Evolutionary conservation across 139 green algal species (phyloP).

Genomic region (Asterochloris sp.): DNA sequence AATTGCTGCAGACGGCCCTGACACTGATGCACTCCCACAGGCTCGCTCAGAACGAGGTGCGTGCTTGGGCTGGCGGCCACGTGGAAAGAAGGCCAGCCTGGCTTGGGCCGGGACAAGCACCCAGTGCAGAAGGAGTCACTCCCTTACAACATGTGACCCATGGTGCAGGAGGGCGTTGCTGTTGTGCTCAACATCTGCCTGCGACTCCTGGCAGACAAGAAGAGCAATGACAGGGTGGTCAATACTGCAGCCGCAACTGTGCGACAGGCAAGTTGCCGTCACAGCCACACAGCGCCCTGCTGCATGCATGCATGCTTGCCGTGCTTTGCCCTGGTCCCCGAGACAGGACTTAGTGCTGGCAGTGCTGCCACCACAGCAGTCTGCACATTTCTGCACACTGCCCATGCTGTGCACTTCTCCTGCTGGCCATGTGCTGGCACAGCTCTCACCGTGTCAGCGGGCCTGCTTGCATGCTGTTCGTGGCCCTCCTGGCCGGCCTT

Average conservation of each 20-base stretch:
- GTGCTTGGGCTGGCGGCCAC: neutral
- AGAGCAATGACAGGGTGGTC: constrained; percentile 56
- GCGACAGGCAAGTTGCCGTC: constrained; percentile 45
- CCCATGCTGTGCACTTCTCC: neutral
- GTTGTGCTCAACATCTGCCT: constrained; percentile 64
- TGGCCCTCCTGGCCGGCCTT: no score
- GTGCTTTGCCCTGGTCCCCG: neutral
- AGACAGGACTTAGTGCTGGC: neutral
- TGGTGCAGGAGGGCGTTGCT: constrained; percentile 44
- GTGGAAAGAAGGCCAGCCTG: neutral
- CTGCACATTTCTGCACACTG: neutral
- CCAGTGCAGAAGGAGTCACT: neutral
- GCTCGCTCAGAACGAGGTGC: constrained; percentile 47
- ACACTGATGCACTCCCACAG: constrained; percentile 73
- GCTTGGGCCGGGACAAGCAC: neutral
- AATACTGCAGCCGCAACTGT: constrained; percentile 74
- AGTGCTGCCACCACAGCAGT: no score
- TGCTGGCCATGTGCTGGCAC: neutral
- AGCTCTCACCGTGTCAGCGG: no score
- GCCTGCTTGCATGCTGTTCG: no score
- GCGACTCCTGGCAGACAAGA: constrained; percentile 35
- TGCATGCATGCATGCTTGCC: neutral
- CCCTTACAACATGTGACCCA: neutral
- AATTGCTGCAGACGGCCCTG: constrained; percentile 77
- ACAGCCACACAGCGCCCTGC: neutral